These are phyloP conservation scores for Fusarium kyushuense DNA, from an alignment of 2,329 filamentous ascomycete genomes.

Conservation along the genomic window DNA sequence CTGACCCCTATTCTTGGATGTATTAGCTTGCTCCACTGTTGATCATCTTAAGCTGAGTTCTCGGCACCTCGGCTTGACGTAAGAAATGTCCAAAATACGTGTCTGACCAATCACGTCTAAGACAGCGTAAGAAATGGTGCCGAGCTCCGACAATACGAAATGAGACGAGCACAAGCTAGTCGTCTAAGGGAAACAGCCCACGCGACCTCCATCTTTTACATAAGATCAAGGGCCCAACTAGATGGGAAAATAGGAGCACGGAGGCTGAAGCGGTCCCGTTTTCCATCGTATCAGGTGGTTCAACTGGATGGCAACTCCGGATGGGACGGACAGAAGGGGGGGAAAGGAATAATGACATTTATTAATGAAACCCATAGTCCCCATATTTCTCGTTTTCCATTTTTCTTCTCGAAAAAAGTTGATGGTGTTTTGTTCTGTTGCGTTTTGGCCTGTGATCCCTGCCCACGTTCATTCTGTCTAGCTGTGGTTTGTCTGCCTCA, in stretches of 20 bases:
- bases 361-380: conserved; percentile 7
- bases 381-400: conserved; percentile 1
- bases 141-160: conserved; percentile 29
- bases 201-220: conserved; percentile 22
- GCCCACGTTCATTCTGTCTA: neutral
- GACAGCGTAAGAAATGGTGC: conserved; percentile 16
- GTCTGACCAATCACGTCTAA: neutral
- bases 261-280: conserved; percentile 9
- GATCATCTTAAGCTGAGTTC: neutral
- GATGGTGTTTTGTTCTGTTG: conserved; percentile 6
- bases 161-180: conserved; percentile 6
- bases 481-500: neutral
- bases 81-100: neutral
- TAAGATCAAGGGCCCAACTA: conserved; percentile 3
- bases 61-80: conserved; percentile 18
- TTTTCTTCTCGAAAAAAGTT: conserved; percentile 14
- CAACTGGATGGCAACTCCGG: conserved; percentile 1
- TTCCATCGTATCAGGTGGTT: neutral
- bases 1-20: conserved; percentile 6
- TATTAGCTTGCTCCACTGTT: neutral
- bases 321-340: neutral
- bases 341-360: neutral
- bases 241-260: neutral
- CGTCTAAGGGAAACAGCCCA: conserved; percentile 21
- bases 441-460: neutral